A percentile compares a stretch with the other conserved stretches of the same genome.
Evolutionary conservation across 805 yeast species (phyloP).

Genomic region (Yarrowia porcina): DNA sequence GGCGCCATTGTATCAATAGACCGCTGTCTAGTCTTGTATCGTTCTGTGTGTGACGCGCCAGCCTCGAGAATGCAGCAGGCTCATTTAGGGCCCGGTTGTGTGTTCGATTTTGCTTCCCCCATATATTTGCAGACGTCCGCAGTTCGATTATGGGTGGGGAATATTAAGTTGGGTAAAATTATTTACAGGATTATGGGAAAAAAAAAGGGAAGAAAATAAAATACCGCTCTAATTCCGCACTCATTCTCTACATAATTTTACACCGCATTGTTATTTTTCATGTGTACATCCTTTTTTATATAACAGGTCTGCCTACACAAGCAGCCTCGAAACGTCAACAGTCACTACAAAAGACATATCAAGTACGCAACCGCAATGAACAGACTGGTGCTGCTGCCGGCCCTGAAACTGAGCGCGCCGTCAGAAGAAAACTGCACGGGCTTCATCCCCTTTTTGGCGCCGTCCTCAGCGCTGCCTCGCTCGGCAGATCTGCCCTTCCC

Average conservation of each 20-base stretch:
- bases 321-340: neutral
- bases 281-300: neutral
- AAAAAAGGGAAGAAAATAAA: no score
- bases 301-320: neutral
- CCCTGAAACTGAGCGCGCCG: neutral
- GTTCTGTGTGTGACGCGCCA: slow-evolving; percentile 5
- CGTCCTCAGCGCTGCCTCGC: neutral
- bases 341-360: neutral
- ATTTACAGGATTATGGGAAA: no score
- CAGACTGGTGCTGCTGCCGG: slow-evolving; percentile 19
- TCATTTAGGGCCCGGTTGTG: neutral
- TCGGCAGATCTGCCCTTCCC: neutral
- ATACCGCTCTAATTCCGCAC: no score
- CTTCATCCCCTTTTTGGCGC: neutral
- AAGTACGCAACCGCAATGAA: slow-evolving; percentile 14
- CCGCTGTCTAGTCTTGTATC: slow-evolving; percentile 7
- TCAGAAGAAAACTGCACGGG: neutral
- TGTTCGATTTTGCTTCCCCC: neutral
- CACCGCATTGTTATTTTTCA: no score
- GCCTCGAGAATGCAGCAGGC: slow-evolving; percentile 15
- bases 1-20: slow-evolving; percentile 19
- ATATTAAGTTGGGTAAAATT: no score
- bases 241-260: no score
- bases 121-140: neutral
- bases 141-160: neutral